Conservation (phyloP, 345 rosid genomes). For the Fremontodendron californicum region DNA sequence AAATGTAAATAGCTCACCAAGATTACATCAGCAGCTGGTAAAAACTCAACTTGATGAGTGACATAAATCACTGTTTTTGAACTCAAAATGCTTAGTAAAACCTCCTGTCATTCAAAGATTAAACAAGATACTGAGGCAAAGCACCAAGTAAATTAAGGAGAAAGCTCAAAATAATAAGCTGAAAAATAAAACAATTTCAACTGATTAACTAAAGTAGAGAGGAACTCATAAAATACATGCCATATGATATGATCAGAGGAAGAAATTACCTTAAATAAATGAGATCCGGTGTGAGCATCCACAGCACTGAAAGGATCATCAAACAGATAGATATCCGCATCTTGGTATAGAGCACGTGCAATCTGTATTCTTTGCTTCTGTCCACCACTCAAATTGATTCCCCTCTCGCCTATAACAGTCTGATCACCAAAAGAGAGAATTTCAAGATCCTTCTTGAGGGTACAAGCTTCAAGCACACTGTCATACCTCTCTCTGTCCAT, state of each 20-base stretch:
- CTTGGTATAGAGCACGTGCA: slow-evolving; percentile 42
- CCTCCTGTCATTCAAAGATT: slow-evolving; percentile 39
- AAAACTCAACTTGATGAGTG: slow-evolving; percentile 62
- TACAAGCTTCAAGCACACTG: slow-evolving; percentile 52
- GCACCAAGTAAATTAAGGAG: not conserved
- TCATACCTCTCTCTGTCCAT: slow-evolving; percentile 47
- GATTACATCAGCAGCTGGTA: slow-evolving; percentile 63
- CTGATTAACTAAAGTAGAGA: not conserved
- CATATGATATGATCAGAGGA: not conserved
- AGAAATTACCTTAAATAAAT: slow-evolving; percentile 48
- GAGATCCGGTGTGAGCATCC: slow-evolving; percentile 49
- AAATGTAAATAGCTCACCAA: slow-evolving; percentile 35
- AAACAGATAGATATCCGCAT: slow-evolving; percentile 40
- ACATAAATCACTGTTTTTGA: slow-evolving; percentile 57
- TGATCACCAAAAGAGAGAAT: slow-evolving; percentile 42
- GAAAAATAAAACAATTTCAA: not conserved
- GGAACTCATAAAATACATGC: not conserved
- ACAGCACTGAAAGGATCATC: slow-evolving; percentile 49
- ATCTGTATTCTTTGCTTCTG: slow-evolving; percentile 45
- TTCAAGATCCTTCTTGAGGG: slow-evolving; percentile 55
- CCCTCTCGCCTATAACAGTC: slow-evolving; percentile 46
- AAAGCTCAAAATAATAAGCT: not conserved
- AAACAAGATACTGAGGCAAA: not conserved
- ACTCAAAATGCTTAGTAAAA: slow-evolving; percentile 43
- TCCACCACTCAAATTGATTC: slow-evolving; percentile 44